phyloP scores from a whole-genome alignment of 2,329 filamentous ascomycete species.

The Trichoderma citrinoviride region DNA sequence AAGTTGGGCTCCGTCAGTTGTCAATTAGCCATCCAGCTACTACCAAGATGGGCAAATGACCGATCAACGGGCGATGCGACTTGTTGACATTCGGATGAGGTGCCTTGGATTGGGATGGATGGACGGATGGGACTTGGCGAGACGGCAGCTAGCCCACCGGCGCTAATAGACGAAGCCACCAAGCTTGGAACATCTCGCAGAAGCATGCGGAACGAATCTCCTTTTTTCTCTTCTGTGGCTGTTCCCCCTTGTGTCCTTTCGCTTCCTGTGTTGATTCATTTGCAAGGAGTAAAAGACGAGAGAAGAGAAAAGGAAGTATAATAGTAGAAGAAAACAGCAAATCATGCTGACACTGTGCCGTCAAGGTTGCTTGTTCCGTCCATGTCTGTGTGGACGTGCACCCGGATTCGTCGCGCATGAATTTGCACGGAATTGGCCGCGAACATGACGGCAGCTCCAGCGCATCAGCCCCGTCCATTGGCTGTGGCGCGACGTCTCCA shows the following conservation, averaged over 20 bases:
- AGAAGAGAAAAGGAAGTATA: background rate
- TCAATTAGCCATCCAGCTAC: no score
- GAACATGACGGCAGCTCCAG: background rate
- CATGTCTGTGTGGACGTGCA: no score
- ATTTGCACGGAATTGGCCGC: background rate
- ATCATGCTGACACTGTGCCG: no score
- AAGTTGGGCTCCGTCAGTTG: no score
- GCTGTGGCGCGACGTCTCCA: background rate
- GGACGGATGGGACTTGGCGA: background rate
- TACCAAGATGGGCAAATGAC: no score
- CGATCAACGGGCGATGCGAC: background rate
- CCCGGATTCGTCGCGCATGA: conserved; percentile 10
- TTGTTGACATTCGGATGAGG: background rate
- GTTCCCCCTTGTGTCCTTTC: background rate
- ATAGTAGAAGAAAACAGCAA: background rate
- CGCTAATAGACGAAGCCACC: conserved; percentile 10
- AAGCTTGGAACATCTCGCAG: background rate
- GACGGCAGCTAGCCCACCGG: background rate
- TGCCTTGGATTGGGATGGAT: background rate
- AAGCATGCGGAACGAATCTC: background rate
- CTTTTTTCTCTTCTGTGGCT: background rate
- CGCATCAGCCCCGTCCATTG: background rate
- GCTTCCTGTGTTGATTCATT: background rate
- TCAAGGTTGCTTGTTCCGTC: background rate
- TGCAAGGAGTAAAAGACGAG: no score